phyloP scores from a whole-genome alignment of 352 stramenopile species.

The Phytopythium cucurbitacearum region DNA sequence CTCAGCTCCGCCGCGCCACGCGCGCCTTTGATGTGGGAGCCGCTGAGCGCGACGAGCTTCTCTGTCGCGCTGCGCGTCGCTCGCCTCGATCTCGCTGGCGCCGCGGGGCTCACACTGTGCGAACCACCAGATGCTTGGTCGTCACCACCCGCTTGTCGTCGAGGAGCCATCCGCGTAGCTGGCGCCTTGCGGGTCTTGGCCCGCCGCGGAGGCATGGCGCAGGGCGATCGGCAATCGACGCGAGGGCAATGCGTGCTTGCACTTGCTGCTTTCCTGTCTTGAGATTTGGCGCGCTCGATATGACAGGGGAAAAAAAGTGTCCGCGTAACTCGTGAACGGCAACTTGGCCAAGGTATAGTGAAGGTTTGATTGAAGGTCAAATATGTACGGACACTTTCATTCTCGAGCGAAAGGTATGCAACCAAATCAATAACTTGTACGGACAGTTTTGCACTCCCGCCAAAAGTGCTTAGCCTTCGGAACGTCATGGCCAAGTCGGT shows the following conservation, averaged over 20 bases:
- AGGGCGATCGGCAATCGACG: no score
- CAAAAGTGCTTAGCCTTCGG: background rate
- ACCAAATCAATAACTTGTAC: no score
- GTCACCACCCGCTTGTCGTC: no score
- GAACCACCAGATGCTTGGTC: no score
- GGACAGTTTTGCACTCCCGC: background rate
- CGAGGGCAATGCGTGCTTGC: no score
- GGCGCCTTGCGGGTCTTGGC: background rate
- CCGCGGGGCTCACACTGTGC: background rate
- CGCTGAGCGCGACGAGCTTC: slow-evolving; percentile 1
- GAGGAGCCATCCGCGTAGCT: background rate
- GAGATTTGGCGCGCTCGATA: no score
- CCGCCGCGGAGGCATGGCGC: slow-evolving; percentile 1
- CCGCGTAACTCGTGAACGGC: no score
- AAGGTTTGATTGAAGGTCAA: no score
- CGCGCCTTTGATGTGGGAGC: slow-evolving; percentile 4
- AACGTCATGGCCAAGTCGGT: no score
- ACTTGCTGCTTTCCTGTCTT: no score
- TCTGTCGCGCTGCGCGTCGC: slow-evolving; percentile 5
- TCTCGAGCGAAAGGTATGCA: background rate
- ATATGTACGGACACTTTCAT: background rate
- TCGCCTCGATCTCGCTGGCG: background rate
- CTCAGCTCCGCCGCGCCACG: slow-evolving; percentile 36
- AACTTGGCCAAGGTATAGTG: no score
- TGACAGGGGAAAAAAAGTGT: no score